phyloP scores from a whole-genome alignment of 495 filamentous ascomycete genomes.

The Neurospora tetraspora region DNA sequence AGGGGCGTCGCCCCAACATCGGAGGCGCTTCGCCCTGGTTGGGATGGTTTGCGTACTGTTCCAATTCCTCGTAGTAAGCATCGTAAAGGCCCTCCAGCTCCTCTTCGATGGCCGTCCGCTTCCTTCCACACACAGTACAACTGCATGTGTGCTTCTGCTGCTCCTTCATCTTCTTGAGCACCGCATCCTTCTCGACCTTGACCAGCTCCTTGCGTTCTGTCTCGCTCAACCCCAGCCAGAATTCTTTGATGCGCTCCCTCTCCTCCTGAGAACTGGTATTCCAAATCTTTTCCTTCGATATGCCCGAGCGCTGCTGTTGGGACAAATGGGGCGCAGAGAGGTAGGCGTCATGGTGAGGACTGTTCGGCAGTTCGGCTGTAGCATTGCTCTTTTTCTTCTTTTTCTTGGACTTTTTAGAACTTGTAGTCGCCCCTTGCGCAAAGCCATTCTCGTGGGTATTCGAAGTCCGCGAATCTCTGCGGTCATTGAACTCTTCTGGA shows the following conservation, averaged over 20 bases:
- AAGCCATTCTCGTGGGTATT: constrained; percentile 8
- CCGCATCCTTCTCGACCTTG: constrained; percentile 97
- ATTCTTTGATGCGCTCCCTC: constrained; percentile 92
- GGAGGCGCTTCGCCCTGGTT: constrained; percentile 49
- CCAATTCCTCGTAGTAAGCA: constrained; percentile 96
- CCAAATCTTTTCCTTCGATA: constrained; percentile 83
- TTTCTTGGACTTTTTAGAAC: constrained; percentile 53
- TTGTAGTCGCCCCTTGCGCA: constrained; percentile 7
- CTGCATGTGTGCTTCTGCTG: constrained; percentile 99
- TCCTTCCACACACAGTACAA: constrained; percentile 93
- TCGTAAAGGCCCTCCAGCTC: constrained; percentile 98
- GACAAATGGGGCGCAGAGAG: constrained; percentile 9
- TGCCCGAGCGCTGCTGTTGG: constrained; percentile 34
- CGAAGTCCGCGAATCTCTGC: neutral
- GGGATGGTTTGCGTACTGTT: constrained; percentile 91
- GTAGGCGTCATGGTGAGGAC: constrained; percentile 10
- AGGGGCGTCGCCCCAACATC: constrained; percentile 55
- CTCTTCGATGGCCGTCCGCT: constrained; percentile 95
- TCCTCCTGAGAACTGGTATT: constrained; percentile 90
- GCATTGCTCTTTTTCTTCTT: constrained; percentile 42
- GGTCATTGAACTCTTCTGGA: constrained; percentile 4
- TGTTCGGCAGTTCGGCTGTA: constrained; percentile 4
- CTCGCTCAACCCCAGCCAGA: constrained; percentile 95
- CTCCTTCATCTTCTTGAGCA: constrained; percentile 98
- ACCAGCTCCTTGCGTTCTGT: constrained; percentile 87